These are phyloP conservation scores for Viola pubescens DNA, from an alignment of 441 rosid species.

Conservation along the genomic window DNA sequence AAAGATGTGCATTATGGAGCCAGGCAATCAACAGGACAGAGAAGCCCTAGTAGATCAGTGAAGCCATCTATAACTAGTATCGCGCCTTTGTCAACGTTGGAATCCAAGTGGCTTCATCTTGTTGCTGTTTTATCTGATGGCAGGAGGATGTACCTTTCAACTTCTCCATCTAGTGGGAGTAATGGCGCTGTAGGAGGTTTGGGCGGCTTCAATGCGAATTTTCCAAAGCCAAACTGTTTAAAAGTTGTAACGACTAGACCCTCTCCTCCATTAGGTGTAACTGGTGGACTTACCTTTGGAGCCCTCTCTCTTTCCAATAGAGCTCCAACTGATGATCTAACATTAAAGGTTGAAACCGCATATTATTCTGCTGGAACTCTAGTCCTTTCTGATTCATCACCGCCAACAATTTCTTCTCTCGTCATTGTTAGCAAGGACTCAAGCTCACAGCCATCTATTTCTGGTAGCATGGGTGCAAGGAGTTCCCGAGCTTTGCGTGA, in stretches of 20 bases:
- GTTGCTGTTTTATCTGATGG: constrained; percentile 95
- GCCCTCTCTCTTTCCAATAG: constrained; percentile 68
- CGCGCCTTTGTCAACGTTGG: constrained; percentile 73
- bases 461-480: constrained; percentile 57
- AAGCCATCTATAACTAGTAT: constrained; percentile 81
- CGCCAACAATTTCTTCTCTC: constrained; percentile 83
- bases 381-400: constrained; percentile 88
- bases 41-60: constrained; percentile 48
- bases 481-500: constrained; percentile 81
- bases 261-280: constrained; percentile 82
- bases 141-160: constrained; percentile 90
- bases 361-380: constrained; percentile 80
- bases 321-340: constrained; percentile 69
- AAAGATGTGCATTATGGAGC: constrained; percentile 69
- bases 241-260: constrained; percentile 91
- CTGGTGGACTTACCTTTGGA: constrained; percentile 85
- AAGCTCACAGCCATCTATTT: constrained; percentile 55
- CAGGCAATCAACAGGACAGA: constrained; percentile 50
- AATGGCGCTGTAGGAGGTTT: constrained; percentile 47
- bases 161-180: constrained; percentile 62
- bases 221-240: constrained; percentile 67
- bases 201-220: constrained; percentile 51
- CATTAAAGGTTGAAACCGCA: constrained; percentile 80
- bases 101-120: constrained; percentile 89
- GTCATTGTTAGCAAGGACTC: constrained; percentile 76